Evolutionary conservation across 2,329 filamentous ascomycete species (phyloP).

Genomic region (Colletotrichum orbiculare): DNA sequence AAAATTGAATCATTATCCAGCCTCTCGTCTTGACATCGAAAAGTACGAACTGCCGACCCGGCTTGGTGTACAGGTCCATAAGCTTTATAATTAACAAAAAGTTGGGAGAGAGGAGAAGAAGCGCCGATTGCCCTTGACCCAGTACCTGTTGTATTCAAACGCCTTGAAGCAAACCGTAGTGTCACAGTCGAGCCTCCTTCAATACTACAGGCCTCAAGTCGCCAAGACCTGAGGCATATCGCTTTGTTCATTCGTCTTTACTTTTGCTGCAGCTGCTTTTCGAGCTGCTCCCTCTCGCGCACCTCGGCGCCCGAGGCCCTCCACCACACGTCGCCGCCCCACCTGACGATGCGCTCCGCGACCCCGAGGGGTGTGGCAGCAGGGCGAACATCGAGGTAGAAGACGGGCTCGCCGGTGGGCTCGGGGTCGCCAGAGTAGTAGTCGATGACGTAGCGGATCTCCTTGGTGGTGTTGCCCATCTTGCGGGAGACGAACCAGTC

Average conservation of each 20-base stretch:
- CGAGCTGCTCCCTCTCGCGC: conserved; percentile 52
- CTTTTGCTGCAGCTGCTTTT: conserved; percentile 17
- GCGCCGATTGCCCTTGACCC: not conserved
- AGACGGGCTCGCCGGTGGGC: conserved; percentile 89
- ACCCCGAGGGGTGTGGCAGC: conserved; percentile 85
- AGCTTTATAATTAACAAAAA: conserved; percentile 8
- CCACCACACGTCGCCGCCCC: conserved; percentile 96
- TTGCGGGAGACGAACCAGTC: conserved; percentile 93
- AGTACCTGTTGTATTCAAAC: conserved; percentile 21
- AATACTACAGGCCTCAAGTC: not conserved
- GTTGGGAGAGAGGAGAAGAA: conserved; percentile 20
- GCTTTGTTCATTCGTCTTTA: not conserved
- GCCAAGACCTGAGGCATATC: too few relatives aligned
- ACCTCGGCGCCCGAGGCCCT: conserved; percentile 80
- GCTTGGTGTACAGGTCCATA: conserved; percentile 20
- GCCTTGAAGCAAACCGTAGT: conserved; percentile 13
- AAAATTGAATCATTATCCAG: conserved; percentile 30
- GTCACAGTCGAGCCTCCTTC: conserved; percentile 4
- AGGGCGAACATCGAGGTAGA: conserved; percentile 93
- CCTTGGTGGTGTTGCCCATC: conserved; percentile 73
- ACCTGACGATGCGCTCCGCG: conserved; percentile 84
- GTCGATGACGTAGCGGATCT: conserved; percentile 95
- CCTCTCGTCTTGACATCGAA: conserved; percentile 26
- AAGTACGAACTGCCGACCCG: conserved; percentile 4
- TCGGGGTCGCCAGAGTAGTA: conserved; percentile 91